Percentiles rank a stretch among this genome's conserved stretches.
These are phyloP conservation scores for Neurospora sp. DNA, from an alignment of 495 filamentous ascomycete genomes.

Conservation along the genomic window DNA sequence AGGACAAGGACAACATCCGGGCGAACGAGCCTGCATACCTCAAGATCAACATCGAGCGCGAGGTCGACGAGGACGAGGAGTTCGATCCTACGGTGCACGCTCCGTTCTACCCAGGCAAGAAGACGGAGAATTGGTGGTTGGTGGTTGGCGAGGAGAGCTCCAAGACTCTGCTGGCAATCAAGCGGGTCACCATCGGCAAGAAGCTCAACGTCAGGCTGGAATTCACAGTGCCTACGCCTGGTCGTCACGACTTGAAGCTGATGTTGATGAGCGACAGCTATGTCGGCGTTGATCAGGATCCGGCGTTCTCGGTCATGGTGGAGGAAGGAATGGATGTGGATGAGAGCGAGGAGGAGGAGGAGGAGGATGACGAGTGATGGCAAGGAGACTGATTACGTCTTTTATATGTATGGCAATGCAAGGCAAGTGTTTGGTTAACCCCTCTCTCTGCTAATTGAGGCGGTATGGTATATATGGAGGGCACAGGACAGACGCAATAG, in stretches of 20 bases:
- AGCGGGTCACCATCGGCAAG: constrained; percentile 77
- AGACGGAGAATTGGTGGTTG: constrained; percentile 98
- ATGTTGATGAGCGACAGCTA: constrained; percentile 98
- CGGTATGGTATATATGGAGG: constrained; percentile 8
- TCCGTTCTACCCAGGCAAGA: constrained; percentile 84
- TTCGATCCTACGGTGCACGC: constrained; percentile 82
- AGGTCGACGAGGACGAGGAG: constrained; percentile 63
- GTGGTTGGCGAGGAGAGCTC: constrained; percentile 84
- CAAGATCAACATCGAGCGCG: constrained; percentile 77
- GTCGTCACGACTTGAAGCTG: constrained; percentile 78
- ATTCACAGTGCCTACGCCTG: constrained; percentile 76
- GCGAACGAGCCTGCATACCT: constrained; percentile 76
- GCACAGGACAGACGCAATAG: constrained; percentile 7
- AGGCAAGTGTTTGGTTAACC: neutral
- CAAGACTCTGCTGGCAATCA: constrained; percentile 82
- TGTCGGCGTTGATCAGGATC: constrained; percentile 93
- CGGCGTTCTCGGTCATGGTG: constrained; percentile 71
- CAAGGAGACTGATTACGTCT: neutral
- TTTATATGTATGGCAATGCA: neutral
- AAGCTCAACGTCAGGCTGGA: constrained; percentile 72
- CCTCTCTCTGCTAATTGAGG: neutral
- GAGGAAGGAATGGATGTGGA: constrained; percentile 95
- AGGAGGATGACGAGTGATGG: constrained; percentile 47
- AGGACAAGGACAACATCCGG: constrained; percentile 67
- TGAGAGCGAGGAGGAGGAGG: constrained; percentile 65